Conservation (phyloP, 257 asterid species). For the Ligustrum vulgare region DNA sequence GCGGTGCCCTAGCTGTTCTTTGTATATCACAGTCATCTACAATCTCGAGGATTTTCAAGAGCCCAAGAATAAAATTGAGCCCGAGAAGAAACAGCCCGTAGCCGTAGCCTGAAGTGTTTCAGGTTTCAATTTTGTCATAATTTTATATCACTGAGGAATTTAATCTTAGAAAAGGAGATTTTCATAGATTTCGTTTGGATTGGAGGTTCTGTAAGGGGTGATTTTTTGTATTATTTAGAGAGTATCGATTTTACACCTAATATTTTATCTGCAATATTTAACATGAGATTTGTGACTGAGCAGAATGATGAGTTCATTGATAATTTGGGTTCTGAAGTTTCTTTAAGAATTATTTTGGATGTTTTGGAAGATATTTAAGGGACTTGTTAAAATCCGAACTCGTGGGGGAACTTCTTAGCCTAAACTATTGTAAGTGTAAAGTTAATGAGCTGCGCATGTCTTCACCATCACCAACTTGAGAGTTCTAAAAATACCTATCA, state of each 20-base stretch:
- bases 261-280: not conserved
- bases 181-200: not conserved
- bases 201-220: not conserved
- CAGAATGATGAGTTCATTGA: not conserved
- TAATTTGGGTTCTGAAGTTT: not conserved
- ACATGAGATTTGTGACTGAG: not conserved
- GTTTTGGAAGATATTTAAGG: not conserved
- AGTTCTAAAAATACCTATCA: not conserved
- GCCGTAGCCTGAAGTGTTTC: conserved; percentile 62
- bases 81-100: conserved; percentile 58
- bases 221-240: not conserved
- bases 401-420: not conserved
- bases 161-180: not conserved
- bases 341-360: not conserved
- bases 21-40: conserved; percentile 79
- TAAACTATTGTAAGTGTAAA: not conserved
- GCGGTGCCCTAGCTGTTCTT: conserved; percentile 91
- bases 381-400: not conserved
- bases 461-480: not conserved
- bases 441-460: not conserved
- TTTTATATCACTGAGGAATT: not conserved
- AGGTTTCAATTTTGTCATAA: not conserved
- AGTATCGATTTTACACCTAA: not conserved
- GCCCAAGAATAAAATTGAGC: conserved; percentile 42
- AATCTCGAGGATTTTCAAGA: conserved; percentile 77